Evolutionary conservation across 768 basidiomycete species (phyloP).

Genomic region (Psilocybe azurescens): DNA sequence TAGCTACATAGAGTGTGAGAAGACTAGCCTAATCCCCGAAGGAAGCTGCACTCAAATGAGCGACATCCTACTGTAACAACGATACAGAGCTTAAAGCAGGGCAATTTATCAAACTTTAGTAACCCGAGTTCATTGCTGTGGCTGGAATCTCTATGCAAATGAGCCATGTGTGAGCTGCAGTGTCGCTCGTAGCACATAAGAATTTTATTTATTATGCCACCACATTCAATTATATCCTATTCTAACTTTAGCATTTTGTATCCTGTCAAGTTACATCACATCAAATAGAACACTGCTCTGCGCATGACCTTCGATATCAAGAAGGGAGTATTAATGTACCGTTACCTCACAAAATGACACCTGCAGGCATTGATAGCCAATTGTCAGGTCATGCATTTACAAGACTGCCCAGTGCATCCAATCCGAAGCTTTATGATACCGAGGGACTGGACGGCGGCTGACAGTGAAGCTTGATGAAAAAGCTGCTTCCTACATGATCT

Average conservation of each 20-base stretch:
- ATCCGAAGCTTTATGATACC: no score
- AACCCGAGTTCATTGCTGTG: no score
- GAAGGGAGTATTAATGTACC: background rate
- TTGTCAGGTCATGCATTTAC: background rate
- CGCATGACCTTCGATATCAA: background rate
- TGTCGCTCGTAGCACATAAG: background rate
- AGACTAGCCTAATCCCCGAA: no score
- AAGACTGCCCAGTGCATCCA: no score
- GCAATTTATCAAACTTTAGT: no score
- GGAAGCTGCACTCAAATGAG: no score
- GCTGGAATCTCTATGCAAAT: no score
- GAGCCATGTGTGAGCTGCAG: background rate
- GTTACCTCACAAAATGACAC: background rate
- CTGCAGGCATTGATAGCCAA: background rate
- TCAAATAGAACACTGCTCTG: background rate
- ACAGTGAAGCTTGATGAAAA: no score
- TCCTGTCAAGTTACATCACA: constrained; percentile 4
- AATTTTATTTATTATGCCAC: background rate
- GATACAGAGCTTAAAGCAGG: no score
- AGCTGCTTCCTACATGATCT: no score
- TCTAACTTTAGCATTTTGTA: background rate
- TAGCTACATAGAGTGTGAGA: background rate
- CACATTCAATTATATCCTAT: background rate
- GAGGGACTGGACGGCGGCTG: no score
- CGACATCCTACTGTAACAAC: no score